Conservation (phyloP, 495 filamentous ascomycete species). For the Trichocladium uniseriatum region DNA sequence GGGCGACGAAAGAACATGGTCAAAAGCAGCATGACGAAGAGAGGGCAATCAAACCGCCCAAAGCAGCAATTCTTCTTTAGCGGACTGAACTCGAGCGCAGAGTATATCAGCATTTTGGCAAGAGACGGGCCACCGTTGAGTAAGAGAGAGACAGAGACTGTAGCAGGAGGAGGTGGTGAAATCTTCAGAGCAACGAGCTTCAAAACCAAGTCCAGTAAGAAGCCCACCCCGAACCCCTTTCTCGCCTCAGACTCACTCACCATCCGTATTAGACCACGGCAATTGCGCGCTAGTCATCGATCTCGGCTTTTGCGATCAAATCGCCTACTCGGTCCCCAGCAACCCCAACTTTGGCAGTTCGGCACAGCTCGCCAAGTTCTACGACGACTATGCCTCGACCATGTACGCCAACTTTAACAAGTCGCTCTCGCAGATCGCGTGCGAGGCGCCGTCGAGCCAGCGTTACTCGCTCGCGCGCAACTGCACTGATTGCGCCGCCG, state of each 20-base stretch:
- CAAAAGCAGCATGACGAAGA: constrained; percentile 56
- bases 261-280: constrained; percentile 13
- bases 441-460: constrained; percentile 54
- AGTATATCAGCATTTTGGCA: constrained; percentile 63
- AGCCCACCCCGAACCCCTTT: neutral
- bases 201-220: constrained; percentile 65
- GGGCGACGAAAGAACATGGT: constrained; percentile 36
- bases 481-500: constrained; percentile 65
- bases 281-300: constrained; percentile 83
- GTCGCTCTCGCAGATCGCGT: constrained; percentile 74
- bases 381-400: constrained; percentile 53
- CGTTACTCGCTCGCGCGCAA: constrained; percentile 71
- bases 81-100: constrained; percentile 57
- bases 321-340: constrained; percentile 83
- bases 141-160: constrained; percentile 33
- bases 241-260: neutral
- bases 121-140: constrained; percentile 43
- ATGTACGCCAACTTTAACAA: constrained; percentile 70
- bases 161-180: constrained; percentile 55
- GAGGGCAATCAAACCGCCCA: constrained; percentile 51
- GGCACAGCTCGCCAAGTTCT: constrained; percentile 49
- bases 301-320: constrained; percentile 72
- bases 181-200: constrained; percentile 61
- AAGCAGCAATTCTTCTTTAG: constrained; percentile 81
- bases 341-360: constrained; percentile 52